Conservation (phyloP, 495 filamentous ascomycete species). For the Rostrohypoxylon terebratum region DNA sequence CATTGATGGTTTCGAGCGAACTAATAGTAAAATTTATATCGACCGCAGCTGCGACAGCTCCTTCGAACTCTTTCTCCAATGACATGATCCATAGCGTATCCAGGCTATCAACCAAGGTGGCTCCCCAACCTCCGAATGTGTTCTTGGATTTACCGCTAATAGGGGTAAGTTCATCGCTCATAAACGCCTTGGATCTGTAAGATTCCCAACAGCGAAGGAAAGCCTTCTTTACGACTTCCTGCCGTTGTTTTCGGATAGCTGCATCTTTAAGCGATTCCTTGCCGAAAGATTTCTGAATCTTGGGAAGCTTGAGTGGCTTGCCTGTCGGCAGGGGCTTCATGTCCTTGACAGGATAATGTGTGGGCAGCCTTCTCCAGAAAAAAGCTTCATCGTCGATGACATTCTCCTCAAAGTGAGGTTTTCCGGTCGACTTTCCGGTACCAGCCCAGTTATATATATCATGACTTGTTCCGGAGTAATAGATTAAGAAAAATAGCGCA, state of each 20-base stretch:
- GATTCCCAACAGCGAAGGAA: conserved; percentile 80
- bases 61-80: conserved; percentile 84
- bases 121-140: conserved; percentile 93
- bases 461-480: conserved; percentile 26
- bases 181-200: conserved; percentile 79
- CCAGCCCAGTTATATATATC: conserved; percentile 18
- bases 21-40: conserved; percentile 85
- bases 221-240: conserved; percentile 70
- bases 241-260: conserved; percentile 65
- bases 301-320: conserved; percentile 70
- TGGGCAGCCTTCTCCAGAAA: conserved; percentile 58
- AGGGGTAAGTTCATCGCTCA: conserved; percentile 78
- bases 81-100: conserved; percentile 97
- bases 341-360: conserved; percentile 70
- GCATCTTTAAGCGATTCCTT: conserved; percentile 46
- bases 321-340: conserved; percentile 77
- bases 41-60: conserved; percentile 76
- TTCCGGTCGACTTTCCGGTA: neutral
- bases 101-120: conserved; percentile 89
- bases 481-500: conserved; percentile 19
- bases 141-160: conserved; percentile 64
- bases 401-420: neutral
- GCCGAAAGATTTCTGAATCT: conserved; percentile 71
- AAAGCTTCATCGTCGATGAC: conserved; percentile 28
- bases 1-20: conserved; percentile 64